Percentiles rank a stretch among this genome's conserved stretches.
phyloP scores from a whole-genome alignment of 495 filamentous ascomycete genomes.

The Penicillium goetzii region DNA sequence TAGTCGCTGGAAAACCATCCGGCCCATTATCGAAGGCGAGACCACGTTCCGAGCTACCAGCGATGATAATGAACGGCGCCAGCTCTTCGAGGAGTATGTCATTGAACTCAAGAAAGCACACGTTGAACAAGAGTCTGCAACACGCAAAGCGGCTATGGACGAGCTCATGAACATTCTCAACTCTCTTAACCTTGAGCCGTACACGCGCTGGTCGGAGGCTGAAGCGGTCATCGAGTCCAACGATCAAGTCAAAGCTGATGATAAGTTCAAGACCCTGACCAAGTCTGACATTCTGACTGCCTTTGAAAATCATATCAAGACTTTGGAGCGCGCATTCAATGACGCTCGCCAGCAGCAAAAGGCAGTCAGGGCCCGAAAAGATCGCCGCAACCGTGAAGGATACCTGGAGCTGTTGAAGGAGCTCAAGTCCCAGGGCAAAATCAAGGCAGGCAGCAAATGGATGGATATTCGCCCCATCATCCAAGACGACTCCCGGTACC shows the following conservation, averaged over 20 bases:
- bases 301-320: conserved; percentile 94
- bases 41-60: conserved; percentile 91
- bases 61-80: conserved; percentile 84
- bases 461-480: conserved; percentile 77
- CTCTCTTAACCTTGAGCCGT: conserved; percentile 85
- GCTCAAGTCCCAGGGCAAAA: conserved; percentile 73
- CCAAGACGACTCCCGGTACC: conserved; percentile 81
- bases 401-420: conserved; percentile 76
- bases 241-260: conserved; percentile 78
- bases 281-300: conserved; percentile 89
- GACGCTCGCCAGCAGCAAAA: conserved; percentile 87
- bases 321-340: conserved; percentile 85
- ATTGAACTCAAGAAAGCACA: conserved; percentile 78
- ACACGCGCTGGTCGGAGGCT: conserved; percentile 93
- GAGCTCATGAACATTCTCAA: conserved; percentile 80
- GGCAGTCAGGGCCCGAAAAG: conserved; percentile 73
- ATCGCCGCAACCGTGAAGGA: conserved; percentile 81
- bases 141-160: conserved; percentile 81
- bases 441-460: conserved; percentile 93
- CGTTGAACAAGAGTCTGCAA: conserved; percentile 69
- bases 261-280: conserved; percentile 84
- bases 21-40: conserved; percentile 93
- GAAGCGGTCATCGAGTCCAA: conserved; percentile 79
- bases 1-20: conserved; percentile 95
- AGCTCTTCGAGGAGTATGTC: conserved; percentile 94